phyloP scores from a whole-genome alignment of 768 basidiomycete species.

The Cubamyces sp. region DNA sequence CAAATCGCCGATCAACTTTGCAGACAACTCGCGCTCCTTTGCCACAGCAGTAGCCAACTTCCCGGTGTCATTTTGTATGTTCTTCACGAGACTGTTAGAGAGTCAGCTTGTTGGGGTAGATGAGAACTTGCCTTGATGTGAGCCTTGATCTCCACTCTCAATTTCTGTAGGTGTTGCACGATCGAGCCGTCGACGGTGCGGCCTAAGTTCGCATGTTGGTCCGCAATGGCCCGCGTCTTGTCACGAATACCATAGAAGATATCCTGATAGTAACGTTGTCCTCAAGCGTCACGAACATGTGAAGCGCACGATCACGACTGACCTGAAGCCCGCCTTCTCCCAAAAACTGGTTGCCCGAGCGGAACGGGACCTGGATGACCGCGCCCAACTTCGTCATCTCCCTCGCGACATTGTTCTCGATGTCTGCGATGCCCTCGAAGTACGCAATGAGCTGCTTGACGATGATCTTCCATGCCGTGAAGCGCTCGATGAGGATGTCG shows the following conservation, averaged over 20 bases:
- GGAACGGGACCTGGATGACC: conserved; percentile 97
- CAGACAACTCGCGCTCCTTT: conserved; percentile 88
- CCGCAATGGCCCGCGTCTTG: conserved; percentile 90
- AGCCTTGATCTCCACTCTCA: conserved; percentile 94
- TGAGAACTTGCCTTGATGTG: conserved; percentile 78
- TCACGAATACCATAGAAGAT: conserved; percentile 92
- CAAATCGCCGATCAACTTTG: conserved; percentile 85
- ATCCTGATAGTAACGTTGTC: conserved; percentile 52
- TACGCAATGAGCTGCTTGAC: conserved; percentile 95
- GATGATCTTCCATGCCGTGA: conserved; percentile 93
- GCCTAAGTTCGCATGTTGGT: conserved; percentile 95
- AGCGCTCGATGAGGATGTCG: conserved; percentile 95
- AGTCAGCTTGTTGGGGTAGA: not conserved
- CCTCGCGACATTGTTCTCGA: conserved; percentile 91
- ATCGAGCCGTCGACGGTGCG: conserved; percentile 96
- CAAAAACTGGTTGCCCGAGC: conserved; percentile 94
- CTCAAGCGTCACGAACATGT: not conserved
- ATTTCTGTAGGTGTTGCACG: conserved; percentile 96
- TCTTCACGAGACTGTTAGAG: conserved; percentile 44
- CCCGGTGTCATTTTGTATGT: conserved; percentile 94
- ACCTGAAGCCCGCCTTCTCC: conserved; percentile 96
- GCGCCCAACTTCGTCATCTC: conserved; percentile 93
- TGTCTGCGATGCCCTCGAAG: conserved; percentile 85
- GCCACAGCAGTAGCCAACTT: conserved; percentile 91
- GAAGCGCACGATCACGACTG: conserved; percentile 21